Evolutionary conservation across 2,329 filamentous ascomycete genomes (phyloP).

Genomic region (Fusarium temperatum): DNA sequence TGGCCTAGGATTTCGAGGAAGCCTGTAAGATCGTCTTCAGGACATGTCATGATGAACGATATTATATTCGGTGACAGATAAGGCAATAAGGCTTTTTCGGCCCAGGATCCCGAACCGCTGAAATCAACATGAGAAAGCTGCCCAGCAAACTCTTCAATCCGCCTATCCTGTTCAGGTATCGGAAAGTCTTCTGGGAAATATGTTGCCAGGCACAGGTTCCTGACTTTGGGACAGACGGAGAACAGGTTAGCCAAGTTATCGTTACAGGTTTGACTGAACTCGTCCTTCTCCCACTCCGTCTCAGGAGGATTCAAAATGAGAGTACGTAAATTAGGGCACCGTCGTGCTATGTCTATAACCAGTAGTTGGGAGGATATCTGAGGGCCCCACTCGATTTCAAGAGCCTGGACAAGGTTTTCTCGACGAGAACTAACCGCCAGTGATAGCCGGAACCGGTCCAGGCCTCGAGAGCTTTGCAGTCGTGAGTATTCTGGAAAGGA

Average conservation of each 20-base stretch:
- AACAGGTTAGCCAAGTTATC: not conserved
- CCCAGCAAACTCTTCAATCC: not conserved
- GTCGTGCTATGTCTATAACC: not conserved
- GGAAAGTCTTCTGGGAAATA: fast-evolving
- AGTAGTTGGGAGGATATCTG: not conserved
- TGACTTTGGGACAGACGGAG: not conserved
- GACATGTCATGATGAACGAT: not conserved
- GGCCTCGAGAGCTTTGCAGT: not conserved
- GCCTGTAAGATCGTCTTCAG: no score
- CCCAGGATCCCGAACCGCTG: not conserved
- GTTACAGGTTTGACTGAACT: not conserved
- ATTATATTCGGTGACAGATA: not conserved
- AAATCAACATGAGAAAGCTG: not conserved
- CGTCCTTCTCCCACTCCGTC: fast-evolving
- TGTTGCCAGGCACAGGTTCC: not conserved
- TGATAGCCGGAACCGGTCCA: not conserved
- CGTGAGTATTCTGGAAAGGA: not conserved
- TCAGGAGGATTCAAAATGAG: fast-evolving
- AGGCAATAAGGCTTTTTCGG: not conserved
- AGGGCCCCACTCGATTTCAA: not conserved
- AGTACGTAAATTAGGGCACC: conserved; percentile 10
- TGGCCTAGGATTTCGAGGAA: not conserved
- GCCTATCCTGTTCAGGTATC: not conserved
- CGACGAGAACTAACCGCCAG: conserved; percentile 5
- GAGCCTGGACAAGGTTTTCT: not conserved